A percentile compares a stretch with the other conserved stretches of the same genome.
Conservation (phyloP, 208 protist species). For the Phytomonas francai region DNA sequence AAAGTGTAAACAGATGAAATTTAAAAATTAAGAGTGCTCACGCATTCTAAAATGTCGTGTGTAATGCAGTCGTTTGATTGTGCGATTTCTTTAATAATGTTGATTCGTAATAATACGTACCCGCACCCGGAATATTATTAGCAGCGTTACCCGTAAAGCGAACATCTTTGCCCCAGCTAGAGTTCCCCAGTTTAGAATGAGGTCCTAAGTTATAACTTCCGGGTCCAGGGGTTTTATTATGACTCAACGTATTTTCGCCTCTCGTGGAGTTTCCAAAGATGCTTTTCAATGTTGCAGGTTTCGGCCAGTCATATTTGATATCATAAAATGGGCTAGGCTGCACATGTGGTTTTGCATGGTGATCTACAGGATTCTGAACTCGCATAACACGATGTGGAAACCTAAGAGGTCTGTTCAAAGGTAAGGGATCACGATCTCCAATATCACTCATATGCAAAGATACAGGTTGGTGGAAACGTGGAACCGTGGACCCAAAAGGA, state of each 20-base stretch:
- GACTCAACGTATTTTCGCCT: not conserved
- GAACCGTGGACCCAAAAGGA: slow-evolving; percentile 55
- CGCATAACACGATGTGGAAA: slow-evolving; percentile 1
- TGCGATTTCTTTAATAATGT: slow-evolving; percentile 78
- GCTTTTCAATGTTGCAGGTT: slow-evolving; percentile 35
- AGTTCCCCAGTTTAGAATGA: slow-evolving; percentile 9
- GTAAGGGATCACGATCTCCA: not conserved
- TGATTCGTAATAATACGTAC: slow-evolving; percentile 53
- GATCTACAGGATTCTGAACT: not conserved
- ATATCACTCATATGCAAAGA: not conserved
- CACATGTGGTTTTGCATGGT: slow-evolving; percentile 1
- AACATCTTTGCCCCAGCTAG: slow-evolving; percentile 53
- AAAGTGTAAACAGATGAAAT: slow-evolving; percentile 6
- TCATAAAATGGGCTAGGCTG: slow-evolving; percentile 35
- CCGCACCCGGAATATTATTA: slow-evolving; percentile 27
- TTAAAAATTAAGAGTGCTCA: not conserved
- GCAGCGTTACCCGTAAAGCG: slow-evolving; percentile 29
- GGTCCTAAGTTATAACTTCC: not conserved
- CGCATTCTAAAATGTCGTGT: slow-evolving; percentile 29
- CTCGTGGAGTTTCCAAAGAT: slow-evolving; percentile 37
- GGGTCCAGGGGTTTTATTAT: not conserved
- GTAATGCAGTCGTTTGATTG: slow-evolving; percentile 68
- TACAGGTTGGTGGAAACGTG: slow-evolving; percentile 34
- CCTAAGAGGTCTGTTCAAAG: not conserved
- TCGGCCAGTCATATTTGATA: slow-evolving; percentile 64